Conservation (phyloP, 257 asterid species). For the Fraxinus anomala region DNA sequence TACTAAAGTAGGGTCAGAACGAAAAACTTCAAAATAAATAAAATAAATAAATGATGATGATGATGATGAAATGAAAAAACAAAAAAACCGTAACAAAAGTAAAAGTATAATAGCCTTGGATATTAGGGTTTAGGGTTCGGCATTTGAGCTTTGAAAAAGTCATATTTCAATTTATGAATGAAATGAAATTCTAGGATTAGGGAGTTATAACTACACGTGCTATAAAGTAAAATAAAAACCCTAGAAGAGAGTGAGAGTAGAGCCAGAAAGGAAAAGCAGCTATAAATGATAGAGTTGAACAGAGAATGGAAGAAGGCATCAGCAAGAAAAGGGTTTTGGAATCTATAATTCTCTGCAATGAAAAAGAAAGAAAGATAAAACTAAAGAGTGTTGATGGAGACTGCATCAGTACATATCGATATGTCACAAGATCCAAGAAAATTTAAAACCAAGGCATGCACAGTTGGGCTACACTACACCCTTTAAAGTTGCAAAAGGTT, state of each 20-base stretch:
- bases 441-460: constrained; percentile 15
- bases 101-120: no score
- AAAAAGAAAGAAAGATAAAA: constrained; percentile 24
- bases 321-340: constrained; percentile 18
- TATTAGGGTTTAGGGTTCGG: background rate
- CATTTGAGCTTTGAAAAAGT: background rate
- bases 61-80: no score
- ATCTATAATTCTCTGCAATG: constrained; percentile 14
- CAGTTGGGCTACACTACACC: constrained; percentile 14
- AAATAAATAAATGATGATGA: no score
- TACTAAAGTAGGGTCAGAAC: background rate
- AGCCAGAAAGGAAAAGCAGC: background rate
- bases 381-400: constrained; percentile 14
- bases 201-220: background rate
- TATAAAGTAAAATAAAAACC: background rate
- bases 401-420: constrained; percentile 2
- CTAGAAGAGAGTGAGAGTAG: background rate
- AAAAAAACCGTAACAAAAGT: no score
- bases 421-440: constrained; percentile 34
- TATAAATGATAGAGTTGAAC: background rate
- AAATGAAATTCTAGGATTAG: background rate
- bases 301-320: constrained; percentile 1
- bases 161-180: background rate
- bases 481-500: constrained; percentile 17
- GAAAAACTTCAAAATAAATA: no score